Percentiles rank a stretch among this genome's conserved stretches.
These are phyloP conservation scores for Rhododendron henanense DNA, from an alignment of 148 eudicot species.

Conservation along the genomic window DNA sequence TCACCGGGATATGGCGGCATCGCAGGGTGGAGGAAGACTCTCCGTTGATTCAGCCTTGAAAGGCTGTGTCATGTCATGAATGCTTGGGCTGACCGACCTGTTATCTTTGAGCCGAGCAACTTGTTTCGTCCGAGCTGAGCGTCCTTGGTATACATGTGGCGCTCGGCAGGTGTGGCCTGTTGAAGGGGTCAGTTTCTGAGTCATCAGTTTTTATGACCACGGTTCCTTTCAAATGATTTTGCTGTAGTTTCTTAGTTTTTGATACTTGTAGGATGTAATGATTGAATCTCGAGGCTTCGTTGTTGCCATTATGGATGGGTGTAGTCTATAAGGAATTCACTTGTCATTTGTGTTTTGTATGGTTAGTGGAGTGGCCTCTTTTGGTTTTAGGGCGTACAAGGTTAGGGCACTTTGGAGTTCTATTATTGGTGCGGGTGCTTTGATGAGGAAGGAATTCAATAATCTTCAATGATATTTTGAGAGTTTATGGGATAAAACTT, in stretches of 20 bases:
- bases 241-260: neutral
- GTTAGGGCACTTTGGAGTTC: neutral
- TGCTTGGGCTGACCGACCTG: neutral
- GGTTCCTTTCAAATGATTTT: neutral
- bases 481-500: neutral
- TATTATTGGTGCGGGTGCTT: neutral
- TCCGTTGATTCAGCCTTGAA: neutral
- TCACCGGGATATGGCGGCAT: neutral
- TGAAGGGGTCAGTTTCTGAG: neutral
- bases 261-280: neutral
- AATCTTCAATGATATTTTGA: neutral
- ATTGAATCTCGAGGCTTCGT: neutral
- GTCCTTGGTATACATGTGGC: neutral
- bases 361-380: neutral
- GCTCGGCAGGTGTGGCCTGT: neutral
- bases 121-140: neutral
- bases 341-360: neutral
- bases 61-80: neutral
- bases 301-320: neutral
- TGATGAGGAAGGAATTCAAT: neutral
- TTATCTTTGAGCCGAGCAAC: neutral
- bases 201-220: neutral
- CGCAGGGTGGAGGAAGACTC: neutral
- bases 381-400: neutral
- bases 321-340: neutral